phyloP scores from a whole-genome alignment of 129 eudicot genomes.

The Centella asiatica region DNA sequence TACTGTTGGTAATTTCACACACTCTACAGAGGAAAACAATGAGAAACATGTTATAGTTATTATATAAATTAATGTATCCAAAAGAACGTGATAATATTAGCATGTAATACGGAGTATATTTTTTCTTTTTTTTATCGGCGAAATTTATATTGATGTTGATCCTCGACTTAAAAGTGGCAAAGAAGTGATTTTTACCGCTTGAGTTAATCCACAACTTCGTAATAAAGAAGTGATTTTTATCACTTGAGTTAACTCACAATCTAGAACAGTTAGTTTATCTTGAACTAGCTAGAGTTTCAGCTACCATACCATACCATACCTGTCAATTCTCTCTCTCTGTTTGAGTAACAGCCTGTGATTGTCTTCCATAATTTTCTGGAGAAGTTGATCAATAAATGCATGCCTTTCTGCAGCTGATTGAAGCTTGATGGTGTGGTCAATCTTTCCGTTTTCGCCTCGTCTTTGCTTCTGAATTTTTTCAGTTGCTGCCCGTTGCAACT shows the following conservation, averaged over 20 bases:
- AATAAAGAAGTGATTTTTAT: too few species aligned
- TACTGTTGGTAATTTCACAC: conserved; percentile 5
- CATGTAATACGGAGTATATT: neutral
- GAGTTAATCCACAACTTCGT: too few species aligned
- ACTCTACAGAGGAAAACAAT: neutral
- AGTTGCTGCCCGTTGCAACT: conserved; percentile 5
- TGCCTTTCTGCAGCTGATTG: conserved; percentile 4
- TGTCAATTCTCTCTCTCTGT: conserved; percentile 3
- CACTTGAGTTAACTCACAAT: too few species aligned
- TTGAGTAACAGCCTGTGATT: conserved; percentile 6
- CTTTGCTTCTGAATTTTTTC: neutral
- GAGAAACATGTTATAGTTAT: neutral
- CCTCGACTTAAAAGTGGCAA: too few species aligned
- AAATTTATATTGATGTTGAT: neutral
- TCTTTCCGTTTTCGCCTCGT: neutral
- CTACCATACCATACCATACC: too few species aligned
- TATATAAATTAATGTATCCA: too few species aligned
- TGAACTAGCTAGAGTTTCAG: too few species aligned
- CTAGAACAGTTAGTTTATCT: too few species aligned
- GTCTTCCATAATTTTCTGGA: conserved; percentile 3
- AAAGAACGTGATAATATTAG: neutral
- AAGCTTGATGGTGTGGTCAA: neutral
- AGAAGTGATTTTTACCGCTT: too few species aligned
- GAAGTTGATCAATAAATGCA: neutral
- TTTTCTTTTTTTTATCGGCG: neutral